Percentiles rank a stretch among this genome's conserved stretches.
These are phyloP conservation scores for Chaetothyriales sp. DNA, from an alignment of 2,329 filamentous ascomycete genomes.

Conservation along the genomic window DNA sequence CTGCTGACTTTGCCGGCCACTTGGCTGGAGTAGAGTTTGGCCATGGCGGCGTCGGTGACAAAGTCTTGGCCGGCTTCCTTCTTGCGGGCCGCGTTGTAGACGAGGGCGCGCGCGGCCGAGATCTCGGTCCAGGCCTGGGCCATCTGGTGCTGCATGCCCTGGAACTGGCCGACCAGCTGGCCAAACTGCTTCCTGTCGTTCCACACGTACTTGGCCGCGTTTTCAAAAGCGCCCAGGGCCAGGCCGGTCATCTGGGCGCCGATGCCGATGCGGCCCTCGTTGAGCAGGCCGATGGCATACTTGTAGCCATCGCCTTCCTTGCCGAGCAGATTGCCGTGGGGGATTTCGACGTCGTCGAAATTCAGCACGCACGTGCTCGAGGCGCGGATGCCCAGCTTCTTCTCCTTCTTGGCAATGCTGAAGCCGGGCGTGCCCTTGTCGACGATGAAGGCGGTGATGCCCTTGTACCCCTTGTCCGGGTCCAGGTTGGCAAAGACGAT, in stretches of 20 bases:
- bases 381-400: constrained; percentile 94
- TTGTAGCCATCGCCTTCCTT: constrained; percentile 90
- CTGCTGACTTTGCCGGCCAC: constrained; percentile 78
- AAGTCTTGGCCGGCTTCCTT: constrained; percentile 97
- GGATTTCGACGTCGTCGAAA: constrained; percentile 90
- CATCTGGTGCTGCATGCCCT: constrained; percentile 98
- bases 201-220: constrained; percentile 89
- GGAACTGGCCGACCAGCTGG: constrained; percentile 84
- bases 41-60: constrained; percentile 92
- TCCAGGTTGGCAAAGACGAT: constrained; percentile 97
- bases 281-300: constrained; percentile 85
- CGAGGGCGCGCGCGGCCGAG: constrained; percentile 72
- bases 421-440: constrained; percentile 85
- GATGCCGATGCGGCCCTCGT: constrained; percentile 95
- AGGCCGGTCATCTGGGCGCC: constrained; percentile 97
- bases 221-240: constrained; percentile 86
- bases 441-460: constrained; percentile 89
- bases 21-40: constrained; percentile 87
- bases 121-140: constrained; percentile 95
- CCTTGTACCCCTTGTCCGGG: constrained; percentile 84
- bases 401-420: constrained; percentile 97
- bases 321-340: constrained; percentile 76
- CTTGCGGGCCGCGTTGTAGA: constrained; percentile 92
- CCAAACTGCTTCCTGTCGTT: constrained; percentile 98
- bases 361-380: constrained; percentile 94